Base-by-base conservation (phyloP, 176 grass and related monocot genomes). In the Eragrostis curvula region DNA sequence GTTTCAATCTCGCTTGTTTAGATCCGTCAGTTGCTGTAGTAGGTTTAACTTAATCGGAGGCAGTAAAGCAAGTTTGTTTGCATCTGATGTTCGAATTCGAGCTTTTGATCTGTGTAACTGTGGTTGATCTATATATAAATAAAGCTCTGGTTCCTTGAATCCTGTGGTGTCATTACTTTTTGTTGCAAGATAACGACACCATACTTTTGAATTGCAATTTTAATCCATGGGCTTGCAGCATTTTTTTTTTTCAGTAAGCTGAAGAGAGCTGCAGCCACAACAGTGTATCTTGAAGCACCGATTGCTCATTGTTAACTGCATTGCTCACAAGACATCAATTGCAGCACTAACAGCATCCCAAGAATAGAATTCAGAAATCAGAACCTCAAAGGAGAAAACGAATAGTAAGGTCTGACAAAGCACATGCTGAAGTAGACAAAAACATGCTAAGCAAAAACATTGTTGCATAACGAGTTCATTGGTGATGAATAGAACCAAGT, bases 1-100 rank as follows among this genome's bases (percentile, higher is more conserved):
- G 3, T 59, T 67, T 84, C n/a, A 18, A 46, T 14, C 17, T 64
- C 28, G 58, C 51, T 27, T 87, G 53, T 87, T 30, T 80, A 69
- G 28, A 45, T 68, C 74, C 24, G 11, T 70, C 27, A 16, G 41
- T 53, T 44, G 50, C 16, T 76, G 83, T 60, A 50, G n/a, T 67
- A 66, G 68, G 70, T 32, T 30, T 29, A 68, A 17, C 13, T 68
- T 70, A 68, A 68, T 45, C 9, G 65, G n/a, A 49, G 9, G 20
- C 25, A 29, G 43, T 71, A 49, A 36, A 32, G 61, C 51, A 79
- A 51, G 47, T 6, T 1, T 73, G 74, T 59, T 79, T 3, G 39
- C 12, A 9, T 30, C 62, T 62, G 68, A 28, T n/a, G 7, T 3
- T 74, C 13, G 17, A 11, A 43, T 24, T 44, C 12, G 14, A 76